These are phyloP conservation scores for Chloromonas sp. DNA, from an alignment of 163 green algal species.

Conservation along the genomic window DNA sequence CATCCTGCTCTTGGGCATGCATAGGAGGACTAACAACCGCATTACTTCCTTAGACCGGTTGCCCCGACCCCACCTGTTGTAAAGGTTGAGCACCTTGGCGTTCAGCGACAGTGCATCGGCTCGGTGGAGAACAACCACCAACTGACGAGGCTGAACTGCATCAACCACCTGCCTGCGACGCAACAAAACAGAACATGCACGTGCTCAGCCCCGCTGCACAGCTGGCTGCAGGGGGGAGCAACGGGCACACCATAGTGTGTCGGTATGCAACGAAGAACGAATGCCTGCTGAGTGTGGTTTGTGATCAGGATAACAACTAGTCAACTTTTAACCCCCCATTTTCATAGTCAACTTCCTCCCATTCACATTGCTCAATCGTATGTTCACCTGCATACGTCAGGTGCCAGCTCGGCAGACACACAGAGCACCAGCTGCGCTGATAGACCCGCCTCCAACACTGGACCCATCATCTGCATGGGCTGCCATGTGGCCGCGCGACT, in stretches of 20 bases:
- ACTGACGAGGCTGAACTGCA: background rate
- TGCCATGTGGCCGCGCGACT: background rate
- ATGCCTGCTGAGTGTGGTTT: no score
- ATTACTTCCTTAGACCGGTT: no score
- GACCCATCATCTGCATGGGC: background rate
- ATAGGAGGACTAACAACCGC: no score
- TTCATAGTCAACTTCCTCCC: no score
- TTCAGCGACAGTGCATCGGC: background rate
- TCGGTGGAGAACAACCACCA: background rate
- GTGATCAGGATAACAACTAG: no score
- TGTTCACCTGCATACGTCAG: background rate
- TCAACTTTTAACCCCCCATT: no score
- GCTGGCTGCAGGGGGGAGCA: no score
- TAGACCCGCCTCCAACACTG: background rate
- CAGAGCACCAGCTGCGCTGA: background rate
- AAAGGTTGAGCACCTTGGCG: background rate
- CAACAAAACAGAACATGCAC: background rate
- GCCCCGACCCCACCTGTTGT: background rate
- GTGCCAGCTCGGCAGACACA: background rate
- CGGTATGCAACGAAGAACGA: no score
- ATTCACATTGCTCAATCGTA: no score
- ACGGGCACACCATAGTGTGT: no score
- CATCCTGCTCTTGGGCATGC: no score
- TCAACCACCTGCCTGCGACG: constrained; percentile 2
- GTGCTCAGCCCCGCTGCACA: background rate